Evolutionary conservation across 2,329 filamentous ascomycete genomes (phyloP).

Genomic region (Trichoderma brevicompactum): DNA sequence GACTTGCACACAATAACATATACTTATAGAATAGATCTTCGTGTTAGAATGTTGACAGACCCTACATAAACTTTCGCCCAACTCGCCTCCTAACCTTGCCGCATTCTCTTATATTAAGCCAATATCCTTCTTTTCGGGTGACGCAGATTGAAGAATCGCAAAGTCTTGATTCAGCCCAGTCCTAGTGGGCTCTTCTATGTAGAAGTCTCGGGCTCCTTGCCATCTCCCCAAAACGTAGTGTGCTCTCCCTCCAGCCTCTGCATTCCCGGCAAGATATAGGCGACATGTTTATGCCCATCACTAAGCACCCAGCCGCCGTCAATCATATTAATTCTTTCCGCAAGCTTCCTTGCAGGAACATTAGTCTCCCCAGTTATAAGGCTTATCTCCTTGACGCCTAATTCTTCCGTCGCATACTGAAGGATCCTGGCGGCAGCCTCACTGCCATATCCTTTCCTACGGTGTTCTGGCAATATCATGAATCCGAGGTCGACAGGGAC

Average conservation of each 20-base stretch:
- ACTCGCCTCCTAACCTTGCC: too few species aligned
- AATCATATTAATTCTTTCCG: not conserved
- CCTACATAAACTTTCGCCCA: too few species aligned
- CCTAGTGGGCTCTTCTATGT: too few species aligned
- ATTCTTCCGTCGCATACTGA: not conserved
- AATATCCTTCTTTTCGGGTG: too few species aligned
- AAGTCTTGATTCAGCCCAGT: too few species aligned
- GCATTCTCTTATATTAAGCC: too few species aligned
- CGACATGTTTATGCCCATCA: not conserved
- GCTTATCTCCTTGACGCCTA: conserved; percentile 2
- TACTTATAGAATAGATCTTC: too few species aligned
- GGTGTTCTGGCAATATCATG: not conserved
- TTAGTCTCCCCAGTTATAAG: not conserved
- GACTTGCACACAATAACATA: too few species aligned
- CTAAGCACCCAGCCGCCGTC: conserved; percentile 2
- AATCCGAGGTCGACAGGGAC: conserved; percentile 1
- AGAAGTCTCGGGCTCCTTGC: not conserved
- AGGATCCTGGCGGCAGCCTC: not conserved
- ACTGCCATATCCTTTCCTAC: not conserved
- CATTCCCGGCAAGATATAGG: conserved; percentile 6
- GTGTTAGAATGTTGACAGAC: too few species aligned
- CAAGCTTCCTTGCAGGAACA: not conserved
- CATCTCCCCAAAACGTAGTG: conserved; percentile 7
- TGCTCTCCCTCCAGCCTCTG: conserved; percentile 3
- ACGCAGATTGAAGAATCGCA: too few species aligned